Evolutionary conservation across 23 red algal species (phyloP).

Genomic region (Agarophyton chilense): DNA sequence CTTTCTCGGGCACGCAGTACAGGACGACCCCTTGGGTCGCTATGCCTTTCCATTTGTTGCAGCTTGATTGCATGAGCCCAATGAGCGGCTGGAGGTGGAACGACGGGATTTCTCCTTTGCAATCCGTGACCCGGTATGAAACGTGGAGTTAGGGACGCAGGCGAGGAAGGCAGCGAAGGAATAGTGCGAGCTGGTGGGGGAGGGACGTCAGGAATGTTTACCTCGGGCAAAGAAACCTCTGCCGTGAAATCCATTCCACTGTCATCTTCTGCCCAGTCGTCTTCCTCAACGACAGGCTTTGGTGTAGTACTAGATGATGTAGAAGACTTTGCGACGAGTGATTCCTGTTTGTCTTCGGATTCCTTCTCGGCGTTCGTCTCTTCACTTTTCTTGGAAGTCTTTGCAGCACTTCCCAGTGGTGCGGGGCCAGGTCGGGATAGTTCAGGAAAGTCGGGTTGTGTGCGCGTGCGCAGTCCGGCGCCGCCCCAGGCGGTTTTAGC

Average conservation of each 20-base stretch:
- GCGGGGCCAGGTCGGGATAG: not conserved
- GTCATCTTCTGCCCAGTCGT: conserved; percentile 71
- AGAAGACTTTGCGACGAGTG: not conserved
- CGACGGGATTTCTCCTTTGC: conserved; percentile 1
- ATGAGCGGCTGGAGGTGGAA: conserved; percentile 50
- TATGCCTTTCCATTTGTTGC: conserved; percentile 26
- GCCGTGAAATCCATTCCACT: conserved; percentile 48
- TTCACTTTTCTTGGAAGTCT: conserved; percentile 1
- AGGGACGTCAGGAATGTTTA: conserved; percentile 19
- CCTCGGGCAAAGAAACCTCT: conserved; percentile 53
- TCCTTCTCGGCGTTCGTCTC: conserved; percentile 1
- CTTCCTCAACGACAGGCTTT: conserved; percentile 47
- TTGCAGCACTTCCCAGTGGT: conserved; percentile 22
- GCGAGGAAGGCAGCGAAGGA: conserved; percentile 3
- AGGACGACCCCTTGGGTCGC: not conserved
- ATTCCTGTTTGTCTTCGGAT: not conserved
- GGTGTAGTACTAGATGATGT: not conserved
- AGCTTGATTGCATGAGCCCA: conserved; percentile 52
- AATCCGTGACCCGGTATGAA: not conserved
- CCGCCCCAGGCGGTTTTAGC: conserved; percentile 44
- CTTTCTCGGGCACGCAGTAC: not conserved
- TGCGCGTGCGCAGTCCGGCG: conserved; percentile 23
- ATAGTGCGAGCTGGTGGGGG: not conserved
- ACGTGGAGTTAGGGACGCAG: conserved; percentile 1
- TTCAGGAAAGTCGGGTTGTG: conserved; percentile 39